Evolutionary conservation across 2,329 filamentous ascomycete species (phyloP), one percentile per base, ranked within the genome.

Genomic region (Penicillium sp.): DNA sequence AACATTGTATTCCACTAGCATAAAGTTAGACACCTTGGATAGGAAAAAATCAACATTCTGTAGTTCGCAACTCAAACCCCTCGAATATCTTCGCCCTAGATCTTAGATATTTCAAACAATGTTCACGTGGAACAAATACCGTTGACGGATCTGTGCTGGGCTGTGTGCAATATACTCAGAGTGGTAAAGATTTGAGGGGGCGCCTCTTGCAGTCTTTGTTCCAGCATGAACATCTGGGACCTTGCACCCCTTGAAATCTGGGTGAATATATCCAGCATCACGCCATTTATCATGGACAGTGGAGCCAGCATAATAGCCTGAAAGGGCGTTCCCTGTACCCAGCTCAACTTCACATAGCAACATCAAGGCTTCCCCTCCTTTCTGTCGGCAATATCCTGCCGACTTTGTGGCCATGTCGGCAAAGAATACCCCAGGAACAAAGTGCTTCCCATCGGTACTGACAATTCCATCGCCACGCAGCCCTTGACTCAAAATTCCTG

Each of bases 141-240:
- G 68, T 42, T 73, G 64, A 44, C 67, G 69, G 50, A 77, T 65
- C 64, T 77, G 75, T 35, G 70, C 67, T 30, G 75, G 68, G 53
- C 75, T 67, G 50, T 74, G 72, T 36, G 69, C 73, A 43, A 77
- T 72, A 55, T 76, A 77, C 62, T 77, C 75, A 46, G 72, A 70
- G 58, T 73, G 44, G 4, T 41, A 55, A 35, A 28, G 12, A n/a
- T 7, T 4, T 0, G 0, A 0, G 2, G 0, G 0, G 2, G 1
- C 0, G 7, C 0, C 1, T 4, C 0, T 19, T 5, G 8, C 5
- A 11, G n/a, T 28, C 10, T 1, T 17, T 35, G 35, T 46, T 26
- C 45, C 40, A 9, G 16, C 26, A 2, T 17, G n/a, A 17, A 57
- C 19, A 36, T 62, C 53, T 11, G 60, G 58, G 50, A 62, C 53